Base-by-base conservation (phyloP, 2,329 filamentous ascomycete genomes). In the Colletotrichum sp. region DNA sequence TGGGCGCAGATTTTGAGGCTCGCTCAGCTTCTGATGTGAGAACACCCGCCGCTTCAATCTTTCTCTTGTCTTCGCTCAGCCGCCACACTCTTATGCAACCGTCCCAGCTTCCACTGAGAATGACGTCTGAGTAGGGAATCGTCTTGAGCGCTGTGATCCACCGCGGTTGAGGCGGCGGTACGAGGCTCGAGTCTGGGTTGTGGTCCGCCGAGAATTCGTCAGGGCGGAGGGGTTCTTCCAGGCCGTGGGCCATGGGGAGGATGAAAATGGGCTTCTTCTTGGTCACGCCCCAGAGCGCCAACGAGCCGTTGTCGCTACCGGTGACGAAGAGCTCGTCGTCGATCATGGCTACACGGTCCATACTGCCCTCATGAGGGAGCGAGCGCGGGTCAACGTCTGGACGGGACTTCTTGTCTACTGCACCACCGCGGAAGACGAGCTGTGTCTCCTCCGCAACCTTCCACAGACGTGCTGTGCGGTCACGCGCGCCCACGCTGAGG, bases 361-460 rank as follows among this genome's bases (percentile, higher is more conserved):
- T 96, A 80, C 93, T 97, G 69, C 95, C 96, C 82, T 98, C 90
- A 78, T 88, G 86, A n/a, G 89, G 86, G n/a, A 89, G 81, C 3
- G 88, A 90, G n/a, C 86, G 85, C 5, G 88, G 86, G 76, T 89
- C 85, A 16, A 87, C 76, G 73, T 81, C 81, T 5, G 82, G 78
- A 24, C 68, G 70, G 61, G 75, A 67, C 78, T 90, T 91, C 78
- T 89, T 90, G 75, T 89, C 88, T 31, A 88, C 86, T 12, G 85
- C 84, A 55, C 92, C 93, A 72, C 96, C 96, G 62, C 96, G 93
- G 84, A 98, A 99, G 3, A 98, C 96, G 8, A 99, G 90, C 82
- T 99, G 97, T 2, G 94, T 95, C 85, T 99, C 96, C 79, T 99
- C 97, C 6, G 95, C 92, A 2, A 99, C 96, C 84, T 98, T 98